Conservation (phyloP, 1,284 basidiomycete species). For the Pisolithus thermaeus region DNA sequence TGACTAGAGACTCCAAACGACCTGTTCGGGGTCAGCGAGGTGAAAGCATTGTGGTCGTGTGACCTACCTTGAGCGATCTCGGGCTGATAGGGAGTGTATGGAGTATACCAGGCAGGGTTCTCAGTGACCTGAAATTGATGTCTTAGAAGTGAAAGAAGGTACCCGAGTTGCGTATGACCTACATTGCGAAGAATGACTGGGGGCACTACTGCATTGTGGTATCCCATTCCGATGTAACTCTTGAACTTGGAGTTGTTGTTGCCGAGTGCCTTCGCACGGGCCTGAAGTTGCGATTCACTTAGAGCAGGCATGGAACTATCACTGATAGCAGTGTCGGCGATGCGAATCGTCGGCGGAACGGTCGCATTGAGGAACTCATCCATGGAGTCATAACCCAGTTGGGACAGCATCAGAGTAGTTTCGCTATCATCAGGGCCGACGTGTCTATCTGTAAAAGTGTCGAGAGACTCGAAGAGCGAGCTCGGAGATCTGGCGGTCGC, state of each 20-base stretch:
- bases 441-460: conserved; percentile 85
- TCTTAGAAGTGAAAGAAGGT: conserved; percentile 4
- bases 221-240: conserved; percentile 98
- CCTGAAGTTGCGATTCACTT: conserved; percentile 83
- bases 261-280: conserved; percentile 74
- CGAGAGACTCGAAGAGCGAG: conserved; percentile 73
- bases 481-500: conserved; percentile 55
- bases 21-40: conserved; percentile 39
- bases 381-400: conserved; percentile 80
- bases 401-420: conserved; percentile 70
- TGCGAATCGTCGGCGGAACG: conserved; percentile 75
- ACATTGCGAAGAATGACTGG: conserved; percentile 92
- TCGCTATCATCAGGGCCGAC: conserved; percentile 83
- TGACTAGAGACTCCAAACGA: conserved; percentile 93
- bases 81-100: conserved; percentile 92
- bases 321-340: conserved; percentile 56
- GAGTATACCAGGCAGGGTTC: conserved; percentile 98
- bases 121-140: conserved; percentile 70
- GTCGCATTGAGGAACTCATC: conserved; percentile 80
- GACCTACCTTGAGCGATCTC: conserved; percentile 84
- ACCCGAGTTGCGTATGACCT: conserved; percentile 20
- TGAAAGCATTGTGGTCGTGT: conserved; percentile 5
- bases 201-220: conserved; percentile 91
- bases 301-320: conserved; percentile 68
- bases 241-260: conserved; percentile 77